phyloP scores from a whole-genome alignment of 306 rosid species.

The Acacia melanoxylon region DNA sequence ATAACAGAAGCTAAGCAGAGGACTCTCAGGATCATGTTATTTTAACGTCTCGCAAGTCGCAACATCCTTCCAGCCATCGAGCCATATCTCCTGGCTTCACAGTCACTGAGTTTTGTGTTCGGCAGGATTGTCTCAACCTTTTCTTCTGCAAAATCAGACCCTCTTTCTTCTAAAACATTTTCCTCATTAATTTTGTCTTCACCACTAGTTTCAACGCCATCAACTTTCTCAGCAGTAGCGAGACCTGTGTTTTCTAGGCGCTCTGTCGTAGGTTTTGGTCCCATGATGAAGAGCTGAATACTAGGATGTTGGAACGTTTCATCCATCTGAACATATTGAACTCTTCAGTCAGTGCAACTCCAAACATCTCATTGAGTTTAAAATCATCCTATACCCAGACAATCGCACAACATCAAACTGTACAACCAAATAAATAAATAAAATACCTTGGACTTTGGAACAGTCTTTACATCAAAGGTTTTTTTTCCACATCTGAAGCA shows the following conservation, averaged over 20 bases:
- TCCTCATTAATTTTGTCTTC: slow-evolving; percentile 32
- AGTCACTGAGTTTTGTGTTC: slow-evolving; percentile 57
- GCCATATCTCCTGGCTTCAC: slow-evolving; percentile 90
- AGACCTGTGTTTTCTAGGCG: slow-evolving; percentile 30
- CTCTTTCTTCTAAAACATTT: not conserved
- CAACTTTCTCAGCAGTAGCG: slow-evolving; percentile 33
- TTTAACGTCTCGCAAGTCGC: slow-evolving; percentile 67
- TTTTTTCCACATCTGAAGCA: slow-evolving; percentile 87
- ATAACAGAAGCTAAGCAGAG: not conserved
- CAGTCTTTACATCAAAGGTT: slow-evolving; percentile 69
- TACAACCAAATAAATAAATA: not conserved
- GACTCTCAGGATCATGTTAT: slow-evolving; percentile 32
- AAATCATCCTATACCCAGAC: not conserved
- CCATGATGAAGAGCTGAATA: slow-evolving; percentile 78
- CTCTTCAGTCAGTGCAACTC: slow-evolving; percentile 16
- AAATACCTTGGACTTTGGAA: slow-evolving; percentile 79
- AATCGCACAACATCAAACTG: not conserved
- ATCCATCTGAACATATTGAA: slow-evolving; percentile 72
- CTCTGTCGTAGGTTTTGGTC: slow-evolving; percentile 42
- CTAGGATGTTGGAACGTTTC: slow-evolving; percentile 88
- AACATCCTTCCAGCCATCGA: slow-evolving; percentile 87
- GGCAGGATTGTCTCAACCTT: slow-evolving; percentile 33
- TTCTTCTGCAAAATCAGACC: slow-evolving; percentile 8
- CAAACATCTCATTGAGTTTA: slow-evolving; percentile 10
- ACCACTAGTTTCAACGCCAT: slow-evolving; percentile 37